Evolutionary conservation across 345 rosid genomes (phyloP).

Genomic region (Raphanus raphanistrum): DNA sequence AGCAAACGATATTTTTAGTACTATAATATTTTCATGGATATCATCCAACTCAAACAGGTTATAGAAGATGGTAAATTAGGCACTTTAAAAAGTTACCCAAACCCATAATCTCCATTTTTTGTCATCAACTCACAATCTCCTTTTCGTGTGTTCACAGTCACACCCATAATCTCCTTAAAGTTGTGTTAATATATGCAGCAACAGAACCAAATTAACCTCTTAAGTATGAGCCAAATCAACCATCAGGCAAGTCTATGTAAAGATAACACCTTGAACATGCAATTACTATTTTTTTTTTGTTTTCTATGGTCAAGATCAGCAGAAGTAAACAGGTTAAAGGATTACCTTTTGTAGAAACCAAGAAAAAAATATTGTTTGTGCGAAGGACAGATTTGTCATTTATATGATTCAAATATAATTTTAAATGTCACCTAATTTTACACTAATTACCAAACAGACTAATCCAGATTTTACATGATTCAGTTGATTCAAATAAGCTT

Average conservation of each 20-base stretch:
- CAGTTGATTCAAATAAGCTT: neutral
- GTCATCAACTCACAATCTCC: too few relatives aligned
- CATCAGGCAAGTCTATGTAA: neutral
- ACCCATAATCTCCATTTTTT: too few relatives aligned
- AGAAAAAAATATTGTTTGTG: conserved; percentile 45
- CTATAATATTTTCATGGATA: too few relatives aligned
- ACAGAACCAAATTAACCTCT: too few relatives aligned
- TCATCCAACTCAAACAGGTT: too few relatives aligned
- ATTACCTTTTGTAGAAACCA: conserved; percentile 36
- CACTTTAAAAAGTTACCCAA: too few relatives aligned
- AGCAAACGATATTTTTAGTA: too few relatives aligned
- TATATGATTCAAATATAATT: neutral
- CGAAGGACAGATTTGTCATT: conserved; percentile 44
- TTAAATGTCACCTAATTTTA: conserved; percentile 19
- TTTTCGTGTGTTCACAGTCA: too few relatives aligned
- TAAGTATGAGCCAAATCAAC: neutral
- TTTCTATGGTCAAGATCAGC: conserved; percentile 17
- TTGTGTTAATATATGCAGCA: too few relatives aligned
- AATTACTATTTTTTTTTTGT: neutral
- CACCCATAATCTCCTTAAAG: neutral
- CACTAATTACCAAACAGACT: conserved; percentile 20
- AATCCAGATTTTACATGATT: conserved; percentile 1
- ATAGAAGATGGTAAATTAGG: too few relatives aligned
- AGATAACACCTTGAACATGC: neutral
- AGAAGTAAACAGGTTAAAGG: conserved; percentile 29